phyloP scores from a whole-genome alignment of 192 early-diverging fungal genomes.

The Podila minutissima region DNA sequence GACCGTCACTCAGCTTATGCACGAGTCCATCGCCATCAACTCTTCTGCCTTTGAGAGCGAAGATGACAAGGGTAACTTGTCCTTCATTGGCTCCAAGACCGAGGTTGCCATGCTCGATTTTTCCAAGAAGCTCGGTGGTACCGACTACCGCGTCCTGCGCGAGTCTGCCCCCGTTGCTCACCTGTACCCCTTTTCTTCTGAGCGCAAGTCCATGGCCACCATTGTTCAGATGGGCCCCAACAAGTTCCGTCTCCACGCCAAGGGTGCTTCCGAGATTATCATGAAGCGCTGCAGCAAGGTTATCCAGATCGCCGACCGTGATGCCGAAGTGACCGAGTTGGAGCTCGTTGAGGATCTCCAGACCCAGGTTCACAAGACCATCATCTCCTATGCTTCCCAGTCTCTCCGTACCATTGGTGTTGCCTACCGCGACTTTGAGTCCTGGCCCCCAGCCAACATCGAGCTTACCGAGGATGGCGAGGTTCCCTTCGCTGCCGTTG shows the following conservation, averaged over 20 bases:
- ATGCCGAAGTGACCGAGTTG: conserved; percentile 39
- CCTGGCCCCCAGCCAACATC: conserved; percentile 56
- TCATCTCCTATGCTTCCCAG: conserved; percentile 75
- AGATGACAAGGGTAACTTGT: conserved; percentile 56
- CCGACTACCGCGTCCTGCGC: conserved; percentile 70
- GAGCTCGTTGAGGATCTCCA: conserved; percentile 39
- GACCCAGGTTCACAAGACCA: conserved; percentile 58
- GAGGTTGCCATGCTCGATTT: conserved; percentile 91
- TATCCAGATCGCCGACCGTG: conserved; percentile 52
- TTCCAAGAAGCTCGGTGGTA: conserved; percentile 69
- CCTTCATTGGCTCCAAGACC: conserved; percentile 92
- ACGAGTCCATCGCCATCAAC: conserved; percentile 82
- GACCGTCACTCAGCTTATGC: conserved; percentile 60
- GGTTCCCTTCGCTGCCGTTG: conserved; percentile 59
- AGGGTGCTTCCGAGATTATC: conserved; percentile 93
- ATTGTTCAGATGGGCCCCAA: conserved; percentile 62
- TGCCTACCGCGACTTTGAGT: conserved; percentile 84
- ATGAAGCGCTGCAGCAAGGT: conserved; percentile 72
- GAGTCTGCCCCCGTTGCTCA: conserved; percentile 67
- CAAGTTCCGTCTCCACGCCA: conserved; percentile 82
- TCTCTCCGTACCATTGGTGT: conserved; percentile 92
- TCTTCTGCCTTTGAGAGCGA: conserved; percentile 76
- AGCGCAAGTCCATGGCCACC: conserved; percentile 93
- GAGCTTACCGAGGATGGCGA: conserved; percentile 61
- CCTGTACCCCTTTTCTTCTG: conserved; percentile 90